Base-by-base conservation (phyloP, 2,329 filamentous ascomycete species). In the Zopfia rhizophila region DNA sequence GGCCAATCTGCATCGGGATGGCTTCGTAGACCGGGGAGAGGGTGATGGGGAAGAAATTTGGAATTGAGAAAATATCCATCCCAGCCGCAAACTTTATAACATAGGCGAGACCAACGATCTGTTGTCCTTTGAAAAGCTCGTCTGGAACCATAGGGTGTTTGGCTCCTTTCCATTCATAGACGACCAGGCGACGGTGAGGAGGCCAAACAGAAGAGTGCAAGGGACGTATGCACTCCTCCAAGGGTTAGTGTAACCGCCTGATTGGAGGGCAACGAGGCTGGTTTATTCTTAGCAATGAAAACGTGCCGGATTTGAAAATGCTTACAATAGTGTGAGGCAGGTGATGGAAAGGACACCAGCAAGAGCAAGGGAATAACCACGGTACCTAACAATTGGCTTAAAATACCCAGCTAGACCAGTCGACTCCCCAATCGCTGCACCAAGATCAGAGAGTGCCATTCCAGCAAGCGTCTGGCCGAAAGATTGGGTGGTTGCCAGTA, bases 161-260 rank as follows among this genome's bases (percentile, higher is more conserved):
- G 10, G 73, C 72, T 27, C 68, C 66, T 32, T 70, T 71, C 58
- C 56, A 65, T 42, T 76, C 72, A 54, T 64, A 74, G 5, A 70
- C 42, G 6, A 70, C 38, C 69, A 75, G 2, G 47, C 56, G n/a
- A 25, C 48, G 14, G 74, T 65, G 1, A 74, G 58, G 2, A 73
- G 48, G 16, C 72, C 72, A 27, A 71, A 55, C 10, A 75, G 47
- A 3, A 75, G 58, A 5, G 63, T 67, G 45, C 61, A 65, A 5
- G 75, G 55, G 1, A 69, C 65, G 45, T 73, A 72, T 0, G 67
- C 72, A 8, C 63, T 69, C 0, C 51, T 60, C 73, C 73, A 75
- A 7, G 64, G 52, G 30, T 75, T 69, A 7, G 65, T 66, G 48
- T 74, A 73, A 19, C 72, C 72, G 10, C 71, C 72, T 8, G 68